Base-by-base conservation (phyloP, 108 stramenopile genomes). In the Aurantiochytrium sp. region DNA sequence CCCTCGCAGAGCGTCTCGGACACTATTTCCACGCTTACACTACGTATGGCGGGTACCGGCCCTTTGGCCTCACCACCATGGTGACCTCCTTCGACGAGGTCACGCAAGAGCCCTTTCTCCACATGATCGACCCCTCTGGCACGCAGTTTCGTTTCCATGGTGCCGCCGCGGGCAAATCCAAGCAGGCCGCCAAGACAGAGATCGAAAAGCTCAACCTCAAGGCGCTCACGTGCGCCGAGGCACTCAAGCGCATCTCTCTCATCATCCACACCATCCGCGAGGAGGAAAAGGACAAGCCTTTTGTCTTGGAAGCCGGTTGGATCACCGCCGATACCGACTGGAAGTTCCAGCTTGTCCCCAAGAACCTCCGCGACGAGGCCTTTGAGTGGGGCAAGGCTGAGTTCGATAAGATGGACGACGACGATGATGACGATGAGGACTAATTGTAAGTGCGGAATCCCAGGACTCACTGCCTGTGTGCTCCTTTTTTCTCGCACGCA, bases 21-120 rank as follows among this genome's bases (percentile, higher is more conserved):
- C 87, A 95, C 87, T 98, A 96, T 91, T 97, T 97, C 23, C 98
- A 99, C 91, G 98, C 97, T 93, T 99, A 98, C 94, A 99, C 99
- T 21, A 89, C 98, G 42, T 96, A 98, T 90, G 98, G 98, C 25
- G 96, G 96, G 10, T 90, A 98, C 25, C 95, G 99, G 59, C 99
- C 99, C 16, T 99, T 99, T 92, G 99, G 99, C 6, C 95, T 96
- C 4, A 83, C 96, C 6, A 90, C 93, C 4, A 92, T 99, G 58
- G 58, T 99, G 12, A 97, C 96, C 6, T 95, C 95, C 29, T 97
- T 98, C 90, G 98, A 99, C 91, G 92, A 92, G 58, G 96, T 96
- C 14, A 93, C 92, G 16, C 94, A 97, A 90, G 91, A 93, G 47
- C 95, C 91, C 88, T 90, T 95, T 59, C 94, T 99, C 45, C 95